These are phyloP conservation scores for Phoma sp. DNA, from an alignment of 2,329 filamentous ascomycete species.

Conservation along the genomic window DNA sequence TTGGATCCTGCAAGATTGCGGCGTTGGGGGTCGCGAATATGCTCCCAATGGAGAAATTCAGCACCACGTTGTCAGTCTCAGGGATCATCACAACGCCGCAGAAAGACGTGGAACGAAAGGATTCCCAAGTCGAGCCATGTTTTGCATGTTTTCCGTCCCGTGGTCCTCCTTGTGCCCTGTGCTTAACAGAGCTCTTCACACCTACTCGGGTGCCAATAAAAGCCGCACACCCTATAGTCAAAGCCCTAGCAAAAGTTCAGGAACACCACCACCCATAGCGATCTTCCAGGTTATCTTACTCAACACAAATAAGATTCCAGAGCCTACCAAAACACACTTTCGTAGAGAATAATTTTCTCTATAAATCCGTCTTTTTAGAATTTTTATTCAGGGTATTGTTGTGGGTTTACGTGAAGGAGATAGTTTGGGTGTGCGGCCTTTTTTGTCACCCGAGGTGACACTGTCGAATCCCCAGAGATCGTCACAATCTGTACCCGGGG, in stretches of 20 bases:
- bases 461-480: not conserved
- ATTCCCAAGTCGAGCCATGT: constrained; percentile 8
- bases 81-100: constrained; percentile 1
- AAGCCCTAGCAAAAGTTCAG: not conserved
- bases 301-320: not conserved
- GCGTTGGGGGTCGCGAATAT: constrained; percentile 4
- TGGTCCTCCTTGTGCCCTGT: constrained; percentile 4
- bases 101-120: constrained; percentile 6
- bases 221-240: not conserved
- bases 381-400: not conserved
- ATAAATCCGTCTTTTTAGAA: not conserved
- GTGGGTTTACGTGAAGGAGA: not conserved
- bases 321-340: not conserved
- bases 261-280: not conserved
- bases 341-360: not conserved
- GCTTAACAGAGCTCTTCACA: constrained; percentile 1
- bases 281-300: not conserved
- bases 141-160: constrained; percentile 5
- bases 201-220: too few species aligned
- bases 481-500: constrained; percentile 3
- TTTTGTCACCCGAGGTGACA: not conserved
- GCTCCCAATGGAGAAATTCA: constrained; percentile 1
- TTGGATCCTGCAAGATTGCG: not conserved
- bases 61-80: not conserved
- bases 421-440: not conserved